Evolutionary conservation across 2,329 filamentous ascomycete genomes (phyloP), one percentile per base, ranked within the genome.

Genomic region (Penicillium sp.): DNA sequence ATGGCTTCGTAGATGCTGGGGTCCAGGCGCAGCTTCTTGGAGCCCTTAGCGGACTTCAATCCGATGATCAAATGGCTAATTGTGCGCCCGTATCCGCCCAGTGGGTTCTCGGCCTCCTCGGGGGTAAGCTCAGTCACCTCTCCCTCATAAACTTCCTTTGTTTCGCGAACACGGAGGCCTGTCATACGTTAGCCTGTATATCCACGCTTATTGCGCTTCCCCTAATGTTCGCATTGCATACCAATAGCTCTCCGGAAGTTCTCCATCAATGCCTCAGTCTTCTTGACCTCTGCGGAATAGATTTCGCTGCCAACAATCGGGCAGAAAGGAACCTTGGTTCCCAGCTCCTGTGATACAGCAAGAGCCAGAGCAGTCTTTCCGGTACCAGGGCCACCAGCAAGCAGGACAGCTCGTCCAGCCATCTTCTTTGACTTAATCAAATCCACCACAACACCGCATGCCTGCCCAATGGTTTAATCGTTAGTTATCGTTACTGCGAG

Each of bases 1-100:
- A 99, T 97, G 3, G 94, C 94, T 78, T 99, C 94, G 81, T 97
- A 99, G 77, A 99, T 97, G 78, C 92, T 96, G 10, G 94, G 94
- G 75, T 99, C 94, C 51, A 99, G 83, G 45, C 94, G 87, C 67
- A 99, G 84, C 83, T 97, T 97, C 85, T 99, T 99, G 70, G 95
- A 96, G 23, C 94, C 94, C 79, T 92, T 93, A 57, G 91, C 91
- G 68, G 92, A 96, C 82, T 97, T 96, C 67, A 99, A 79, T 11
- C 92, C 93, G 71, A 99, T 94, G 70, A 97, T 82, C 54, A 99
- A 83, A 66, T 96, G 96, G 75, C 91, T 94, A 75, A 99, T 97
- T 29, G 94, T 99, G 81, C 95, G 92, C 66, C 94, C 94, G 75
- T 97, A 99, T 68, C 92, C 92, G 59, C 94, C 94, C 43, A 99